phyloP scores from a whole-genome alignment of 2,329 filamentous ascomycete species.

The Fusarium sp. region DNA sequence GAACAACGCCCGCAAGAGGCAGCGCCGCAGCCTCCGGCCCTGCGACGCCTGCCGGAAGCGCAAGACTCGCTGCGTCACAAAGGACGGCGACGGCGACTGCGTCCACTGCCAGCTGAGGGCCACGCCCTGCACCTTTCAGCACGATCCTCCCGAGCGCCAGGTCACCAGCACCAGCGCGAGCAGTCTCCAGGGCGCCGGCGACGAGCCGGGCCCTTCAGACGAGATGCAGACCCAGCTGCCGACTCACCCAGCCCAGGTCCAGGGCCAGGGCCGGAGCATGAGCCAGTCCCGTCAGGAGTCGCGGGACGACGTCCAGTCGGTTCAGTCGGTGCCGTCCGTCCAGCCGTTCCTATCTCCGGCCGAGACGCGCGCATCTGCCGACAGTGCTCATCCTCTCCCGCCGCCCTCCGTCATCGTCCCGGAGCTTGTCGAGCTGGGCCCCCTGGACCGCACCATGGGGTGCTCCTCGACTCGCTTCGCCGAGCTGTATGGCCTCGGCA shows the following conservation, averaged over 20 bases:
- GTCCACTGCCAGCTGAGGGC: conserved; percentile 50
- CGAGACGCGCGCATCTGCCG: conserved; percentile 46
- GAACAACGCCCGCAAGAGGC: conserved; percentile 49
- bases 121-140: conserved; percentile 50
- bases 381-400: conserved; percentile 35
- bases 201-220: conserved; percentile 34
- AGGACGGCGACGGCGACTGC: conserved; percentile 49
- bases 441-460: conserved; percentile 46
- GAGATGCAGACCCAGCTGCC: conserved; percentile 20
- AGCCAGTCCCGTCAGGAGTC: conserved; percentile 43
- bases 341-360: conserved; percentile 47
- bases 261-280: conserved; percentile 18
- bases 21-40: conserved; percentile 49
- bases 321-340: conserved; percentile 43
- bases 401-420: conserved; percentile 39
- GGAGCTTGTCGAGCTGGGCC: conserved; percentile 26
- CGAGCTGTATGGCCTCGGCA: conserved; percentile 53
- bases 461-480: conserved; percentile 47
- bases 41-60: conserved; percentile 54
- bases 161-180: conserved; percentile 34
- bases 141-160: conserved; percentile 50
- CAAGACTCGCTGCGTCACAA: conserved; percentile 54
- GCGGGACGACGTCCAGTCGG: conserved; percentile 44
- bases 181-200: conserved; percentile 30
- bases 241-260: conserved; percentile 10